Evolutionary conservation across 2,329 filamentous ascomycete species (phyloP), one percentile per base, ranked within the genome.

Genomic region (Xylaria sp.): DNA sequence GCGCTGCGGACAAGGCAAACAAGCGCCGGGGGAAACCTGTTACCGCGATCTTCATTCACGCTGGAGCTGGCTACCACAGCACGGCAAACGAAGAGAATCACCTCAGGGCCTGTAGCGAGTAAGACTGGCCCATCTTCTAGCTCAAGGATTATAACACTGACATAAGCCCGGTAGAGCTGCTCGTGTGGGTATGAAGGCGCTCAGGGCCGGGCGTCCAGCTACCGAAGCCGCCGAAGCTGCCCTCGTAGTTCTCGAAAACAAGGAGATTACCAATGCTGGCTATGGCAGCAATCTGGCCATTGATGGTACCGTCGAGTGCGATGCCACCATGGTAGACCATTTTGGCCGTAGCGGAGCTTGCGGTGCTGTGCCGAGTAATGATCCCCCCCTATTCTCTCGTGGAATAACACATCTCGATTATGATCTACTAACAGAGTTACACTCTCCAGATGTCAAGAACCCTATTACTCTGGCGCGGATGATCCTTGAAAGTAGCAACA

Each of bases 201-300:
- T 99, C 68, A 92, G 88, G 75, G 88, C 87, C 71, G 96, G 96
- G 28, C 92, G 91, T 10, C 89, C 90, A 51, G 93, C 96, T 4
- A 86, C 95, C 3, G 94, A 98, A 77, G 96, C 94, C 18, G 92
- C 98, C 25, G 96, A 98, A 80, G 91, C 92, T 60, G 94, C 96
- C 36, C 90, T 99, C 76, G 93, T 91, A 74, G 86, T 93, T 23
- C 89, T 99, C 20, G 96, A 99, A 81, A 93, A 99, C 78, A 91
- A 92, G 66, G 94, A 98, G 76, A 97, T 99, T 73, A 99, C 97
- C 43, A 99, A 99, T 79, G 93, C 95, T 46, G 96, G 96, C 0
- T 98, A 92, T 78, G 96, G 97, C 56, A 99, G 96, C 81, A 99
- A 99, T 76, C 84, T 99, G 28, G 91, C 93, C 54, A 92, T 97